phyloP scores from a whole-genome alignment of 2,329 filamentous ascomycete species.

The Nigrospora sphaerica region DNA sequence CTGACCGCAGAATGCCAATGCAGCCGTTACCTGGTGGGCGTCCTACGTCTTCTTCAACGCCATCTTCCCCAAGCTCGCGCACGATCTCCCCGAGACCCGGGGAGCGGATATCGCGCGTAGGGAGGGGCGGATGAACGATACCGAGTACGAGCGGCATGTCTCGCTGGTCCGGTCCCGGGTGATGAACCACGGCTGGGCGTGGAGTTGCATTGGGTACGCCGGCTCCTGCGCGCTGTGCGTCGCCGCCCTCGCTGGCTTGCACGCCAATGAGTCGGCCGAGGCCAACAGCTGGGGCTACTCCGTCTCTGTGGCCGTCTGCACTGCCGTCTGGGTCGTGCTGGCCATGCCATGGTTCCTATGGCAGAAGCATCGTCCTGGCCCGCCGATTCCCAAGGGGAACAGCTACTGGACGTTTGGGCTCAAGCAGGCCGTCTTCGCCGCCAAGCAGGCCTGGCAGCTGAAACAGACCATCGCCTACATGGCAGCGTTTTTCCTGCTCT shows the following conservation, averaged over 20 bases:
- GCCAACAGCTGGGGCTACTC: not conserved
- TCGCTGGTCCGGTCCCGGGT: not conserved
- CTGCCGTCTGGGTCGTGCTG: not conserved
- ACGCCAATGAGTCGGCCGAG: conserved; percentile 1
- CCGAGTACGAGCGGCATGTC: not conserved
- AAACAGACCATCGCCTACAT: conserved; percentile 1
- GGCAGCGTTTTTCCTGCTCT: not conserved
- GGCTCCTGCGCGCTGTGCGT: not conserved
- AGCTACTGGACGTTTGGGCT: not conserved
- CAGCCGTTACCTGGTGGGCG: not conserved
- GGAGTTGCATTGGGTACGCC: not conserved
- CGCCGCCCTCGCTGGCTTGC: not conserved
- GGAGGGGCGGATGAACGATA: not conserved
- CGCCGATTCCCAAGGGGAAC: not conserved
- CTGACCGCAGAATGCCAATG: not conserved
- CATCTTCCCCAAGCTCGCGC: not conserved
- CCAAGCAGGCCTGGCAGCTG: not conserved
- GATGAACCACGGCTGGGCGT: not conserved
- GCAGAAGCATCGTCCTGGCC: not conserved
- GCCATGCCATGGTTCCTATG: conserved; percentile 2
- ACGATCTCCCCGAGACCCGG: not conserved
- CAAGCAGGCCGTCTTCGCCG: not conserved
- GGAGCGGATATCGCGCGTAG: not conserved
- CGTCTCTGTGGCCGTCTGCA: not conserved
- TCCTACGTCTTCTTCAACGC: not conserved